These are phyloP conservation scores for Neurospora crassa DNA, from an alignment of 2,329 filamentous ascomycete species.

Conservation along the genomic window DNA sequence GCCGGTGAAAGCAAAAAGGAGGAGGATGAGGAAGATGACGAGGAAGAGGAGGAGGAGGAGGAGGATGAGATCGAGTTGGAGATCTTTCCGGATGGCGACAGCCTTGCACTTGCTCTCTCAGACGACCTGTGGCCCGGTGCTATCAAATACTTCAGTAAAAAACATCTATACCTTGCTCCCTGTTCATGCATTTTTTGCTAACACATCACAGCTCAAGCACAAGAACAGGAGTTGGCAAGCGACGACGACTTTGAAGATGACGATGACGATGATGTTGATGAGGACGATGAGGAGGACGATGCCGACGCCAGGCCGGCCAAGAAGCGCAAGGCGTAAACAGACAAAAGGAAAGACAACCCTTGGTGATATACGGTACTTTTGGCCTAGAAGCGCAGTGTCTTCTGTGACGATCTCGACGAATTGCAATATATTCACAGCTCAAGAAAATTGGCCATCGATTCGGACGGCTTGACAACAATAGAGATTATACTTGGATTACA, in stretches of 20 bases:
- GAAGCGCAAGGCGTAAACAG: conserved; percentile 28
- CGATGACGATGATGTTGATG: conserved; percentile 42
- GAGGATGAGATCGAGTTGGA: conserved; percentile 62
- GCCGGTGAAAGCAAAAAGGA: conserved; percentile 30
- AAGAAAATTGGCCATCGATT: not conserved
- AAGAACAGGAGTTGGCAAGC: conserved; percentile 56
- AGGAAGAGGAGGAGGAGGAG: conserved; percentile 50
- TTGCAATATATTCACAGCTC: not conserved
- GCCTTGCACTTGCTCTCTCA: conserved; percentile 67
- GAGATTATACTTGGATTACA: not conserved
- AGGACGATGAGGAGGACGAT: conserved; percentile 32
- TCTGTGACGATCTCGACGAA: not conserved
- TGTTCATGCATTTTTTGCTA: conserved; percentile 20
- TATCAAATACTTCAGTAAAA: conserved; percentile 82
- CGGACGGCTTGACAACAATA: not conserved
- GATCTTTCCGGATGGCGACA: conserved; percentile 80
- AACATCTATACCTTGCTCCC: conserved; percentile 16
- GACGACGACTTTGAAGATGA: conserved; percentile 62
- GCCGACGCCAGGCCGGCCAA: conserved; percentile 27
- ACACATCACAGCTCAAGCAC: conserved; percentile 51
- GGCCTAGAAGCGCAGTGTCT: not conserved
- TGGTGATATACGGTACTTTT: conserved; percentile 2
- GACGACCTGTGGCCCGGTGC: conserved; percentile 87
- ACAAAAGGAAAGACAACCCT: conserved; percentile 9
- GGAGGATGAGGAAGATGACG: conserved; percentile 41